Evolutionary conservation across 1,139 yeast species (phyloP).

Genomic region (Suhomyces chickasaworum): DNA sequence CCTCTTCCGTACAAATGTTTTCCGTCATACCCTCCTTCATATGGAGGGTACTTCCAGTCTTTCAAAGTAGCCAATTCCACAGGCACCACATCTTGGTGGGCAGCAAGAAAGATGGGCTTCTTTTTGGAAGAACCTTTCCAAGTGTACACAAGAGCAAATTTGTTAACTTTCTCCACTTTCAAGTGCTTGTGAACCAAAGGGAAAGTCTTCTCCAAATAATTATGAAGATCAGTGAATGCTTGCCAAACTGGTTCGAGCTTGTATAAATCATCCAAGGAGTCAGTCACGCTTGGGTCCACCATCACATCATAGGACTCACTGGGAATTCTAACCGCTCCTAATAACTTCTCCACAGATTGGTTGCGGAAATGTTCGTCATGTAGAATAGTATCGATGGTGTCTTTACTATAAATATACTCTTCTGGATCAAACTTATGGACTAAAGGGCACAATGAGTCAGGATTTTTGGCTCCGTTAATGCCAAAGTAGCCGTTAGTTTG

Average conservation of each 20-base stretch:
- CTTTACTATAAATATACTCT: slow-evolving; percentile 23
- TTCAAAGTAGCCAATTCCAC: slow-evolving; percentile 41
- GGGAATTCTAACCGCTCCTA: slow-evolving; percentile 60
- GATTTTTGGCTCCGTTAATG: slow-evolving; percentile 10
- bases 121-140: slow-evolving; percentile 35
- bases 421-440: slow-evolving; percentile 35
- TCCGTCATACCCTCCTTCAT: slow-evolving; percentile 44
- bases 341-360: slow-evolving; percentile 43
- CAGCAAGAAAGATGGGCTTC: slow-evolving; percentile 47
- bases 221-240: slow-evolving; percentile 32
- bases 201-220: slow-evolving; percentile 31
- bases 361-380: slow-evolving; percentile 43
- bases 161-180: slow-evolving; percentile 34
- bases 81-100: slow-evolving; percentile 56
- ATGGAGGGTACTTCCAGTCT: slow-evolving; percentile 49
- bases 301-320: slow-evolving; percentile 62
- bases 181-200: slow-evolving; percentile 37
- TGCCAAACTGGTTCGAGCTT: slow-evolving; percentile 30
- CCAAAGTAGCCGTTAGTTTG: background rate
- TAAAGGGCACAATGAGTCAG: slow-evolving; percentile 38
- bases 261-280: slow-evolving; percentile 28
- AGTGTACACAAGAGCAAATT: slow-evolving; percentile 37
- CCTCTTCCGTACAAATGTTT: slow-evolving; percentile 48
- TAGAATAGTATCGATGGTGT: slow-evolving; percentile 30
- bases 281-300: slow-evolving; percentile 28